A percentile compares a stretch with the other conserved stretches of the same genome.
These are phyloP conservation scores for Penicillium canariense DNA, from an alignment of 495 filamentous ascomycete species.

Conservation along the genomic window DNA sequence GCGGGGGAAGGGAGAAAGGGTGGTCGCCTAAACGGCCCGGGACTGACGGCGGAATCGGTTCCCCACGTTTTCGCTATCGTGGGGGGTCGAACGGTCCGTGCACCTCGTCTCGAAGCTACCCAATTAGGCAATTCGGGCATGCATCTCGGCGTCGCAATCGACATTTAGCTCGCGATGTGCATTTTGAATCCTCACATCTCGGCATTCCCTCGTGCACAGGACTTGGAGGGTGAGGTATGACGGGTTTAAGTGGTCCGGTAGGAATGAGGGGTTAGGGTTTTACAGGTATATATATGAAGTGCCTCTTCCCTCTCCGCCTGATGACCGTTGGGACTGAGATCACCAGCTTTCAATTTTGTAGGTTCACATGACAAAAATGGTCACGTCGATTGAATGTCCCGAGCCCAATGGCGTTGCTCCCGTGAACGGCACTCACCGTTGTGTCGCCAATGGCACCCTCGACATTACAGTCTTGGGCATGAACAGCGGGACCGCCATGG, in stretches of 20 bases:
- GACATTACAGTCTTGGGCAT: constrained; percentile 41
- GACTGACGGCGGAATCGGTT: constrained; percentile 4
- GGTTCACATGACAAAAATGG: constrained; percentile 4
- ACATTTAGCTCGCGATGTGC: background rate
- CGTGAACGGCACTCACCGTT: constrained; percentile 5
- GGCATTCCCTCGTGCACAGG: background rate
- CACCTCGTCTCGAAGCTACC: constrained; percentile 14
- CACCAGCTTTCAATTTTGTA: constrained; percentile 1
- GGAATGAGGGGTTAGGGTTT: constrained; percentile 2
- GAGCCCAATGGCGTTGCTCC: constrained; percentile 12
- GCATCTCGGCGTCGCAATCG: constrained; percentile 1
- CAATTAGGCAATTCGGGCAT: constrained; percentile 4
- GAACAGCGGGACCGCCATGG: constrained; percentile 41
- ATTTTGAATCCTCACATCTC: background rate
- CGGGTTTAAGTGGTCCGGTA: background rate
- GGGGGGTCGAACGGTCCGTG: background rate
- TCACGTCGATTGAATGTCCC: constrained; percentile 6
- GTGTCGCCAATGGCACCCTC: constrained; percentile 29
- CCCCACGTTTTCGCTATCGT: constrained; percentile 6
- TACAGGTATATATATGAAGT: constrained; percentile 12
- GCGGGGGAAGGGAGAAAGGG: background rate
- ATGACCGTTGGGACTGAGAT: constrained; percentile 1
- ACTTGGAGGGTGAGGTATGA: constrained; percentile 7
- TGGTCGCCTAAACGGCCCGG: constrained; percentile 7
- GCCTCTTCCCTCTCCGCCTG: constrained; percentile 8